Evolutionary conservation across 2,329 filamentous ascomycete genomes (phyloP).

Genomic region (Escovopsis sp.): DNA sequence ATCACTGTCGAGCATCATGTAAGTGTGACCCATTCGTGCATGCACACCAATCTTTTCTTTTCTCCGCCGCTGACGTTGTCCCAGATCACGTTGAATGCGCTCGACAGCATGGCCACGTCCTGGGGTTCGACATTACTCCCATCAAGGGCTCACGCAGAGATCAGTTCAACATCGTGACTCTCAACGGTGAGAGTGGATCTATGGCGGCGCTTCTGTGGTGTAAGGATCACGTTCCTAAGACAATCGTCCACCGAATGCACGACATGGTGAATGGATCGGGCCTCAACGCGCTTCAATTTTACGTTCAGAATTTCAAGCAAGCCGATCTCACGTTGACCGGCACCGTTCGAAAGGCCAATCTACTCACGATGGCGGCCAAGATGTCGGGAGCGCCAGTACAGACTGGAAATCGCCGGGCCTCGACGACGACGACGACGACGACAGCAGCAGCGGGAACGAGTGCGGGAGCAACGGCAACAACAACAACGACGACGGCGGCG

Average conservation of each 20-base stretch:
- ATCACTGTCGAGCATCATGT: slow-evolving; percentile 49
- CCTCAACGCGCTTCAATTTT: slow-evolving; percentile 73
- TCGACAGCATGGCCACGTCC: slow-evolving; percentile 62
- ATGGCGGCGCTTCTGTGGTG: slow-evolving; percentile 85
- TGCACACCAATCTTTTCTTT: neutral
- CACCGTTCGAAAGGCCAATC: slow-evolving; percentile 81
- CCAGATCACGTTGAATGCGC: slow-evolving; percentile 71
- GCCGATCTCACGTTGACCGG: slow-evolving; percentile 82
- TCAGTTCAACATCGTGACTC: slow-evolving; percentile 61
- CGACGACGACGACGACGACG: slow-evolving; percentile 29
- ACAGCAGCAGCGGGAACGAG: slow-evolving; percentile 19
- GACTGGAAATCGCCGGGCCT: slow-evolving; percentile 36
- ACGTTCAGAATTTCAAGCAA: slow-evolving; percentile 82
- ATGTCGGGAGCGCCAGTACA: slow-evolving; percentile 21
- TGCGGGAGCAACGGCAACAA: slow-evolving; percentile 12
- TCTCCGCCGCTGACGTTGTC: slow-evolving; percentile 4
- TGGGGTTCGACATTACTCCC: slow-evolving; percentile 82
- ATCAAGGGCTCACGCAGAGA: slow-evolving; percentile 83
- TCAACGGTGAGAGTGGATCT: slow-evolving; percentile 68
- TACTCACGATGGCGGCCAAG: slow-evolving; percentile 52
- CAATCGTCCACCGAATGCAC: slow-evolving; percentile 61
- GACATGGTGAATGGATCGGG: slow-evolving; percentile 58
- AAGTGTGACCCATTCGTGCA: slow-evolving; percentile 12
- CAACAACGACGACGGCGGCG: slow-evolving; percentile 5
- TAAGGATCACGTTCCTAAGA: slow-evolving; percentile 70